Evolutionary conservation across 768 basidiomycete genomes (phyloP).

Genomic region (Strobilomyces dryophilus): DNA sequence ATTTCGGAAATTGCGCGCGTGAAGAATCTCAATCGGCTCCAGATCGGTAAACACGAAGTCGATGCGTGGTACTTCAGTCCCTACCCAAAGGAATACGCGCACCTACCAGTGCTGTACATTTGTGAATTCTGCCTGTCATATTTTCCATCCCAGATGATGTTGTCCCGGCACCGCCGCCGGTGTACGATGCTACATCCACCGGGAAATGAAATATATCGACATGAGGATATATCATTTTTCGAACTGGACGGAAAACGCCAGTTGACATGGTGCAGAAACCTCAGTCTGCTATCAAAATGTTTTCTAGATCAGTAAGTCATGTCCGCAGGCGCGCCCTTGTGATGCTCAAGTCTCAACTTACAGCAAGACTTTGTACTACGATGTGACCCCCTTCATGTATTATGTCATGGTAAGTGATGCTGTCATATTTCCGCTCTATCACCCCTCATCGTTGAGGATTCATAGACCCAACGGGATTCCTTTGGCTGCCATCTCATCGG

Average conservation of each 20-base stretch:
- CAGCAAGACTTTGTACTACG: constrained; percentile 98
- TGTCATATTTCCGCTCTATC: constrained; percentile 9
- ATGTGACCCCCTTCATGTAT: constrained; percentile 99
- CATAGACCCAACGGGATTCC: constrained; percentile 78
- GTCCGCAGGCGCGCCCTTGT: constrained; percentile 6
- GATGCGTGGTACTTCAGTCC: constrained; percentile 99
- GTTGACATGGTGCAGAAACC: constrained; percentile 92
- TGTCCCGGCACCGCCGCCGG: constrained; percentile 84
- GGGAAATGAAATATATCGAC: constrained; percentile 98
- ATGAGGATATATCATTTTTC: constrained; percentile 96
- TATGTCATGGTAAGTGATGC: constrained; percentile 83
- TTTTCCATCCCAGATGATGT: constrained; percentile 88
- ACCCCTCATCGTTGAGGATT: constrained; percentile 7
- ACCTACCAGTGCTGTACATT: constrained; percentile 91
- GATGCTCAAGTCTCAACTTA: constrained; percentile 20
- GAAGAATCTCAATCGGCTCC: constrained; percentile 95
- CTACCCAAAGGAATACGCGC: constrained; percentile 97
- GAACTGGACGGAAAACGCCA: constrained; percentile 98
- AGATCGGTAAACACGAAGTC: constrained; percentile 95
- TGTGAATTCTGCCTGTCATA: constrained; percentile 98
- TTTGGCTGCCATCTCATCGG: constrained; percentile 92
- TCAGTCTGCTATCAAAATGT: constrained; percentile 94
- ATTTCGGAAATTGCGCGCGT: constrained; percentile 97
- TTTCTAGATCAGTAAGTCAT: constrained; percentile 90
- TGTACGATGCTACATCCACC: constrained; percentile 93